Evolutionary conservation across 1,284 basidiomycete genomes (phyloP), one percentile per base, ranked within the genome.

Genomic region (Vanrija sp.): DNA sequence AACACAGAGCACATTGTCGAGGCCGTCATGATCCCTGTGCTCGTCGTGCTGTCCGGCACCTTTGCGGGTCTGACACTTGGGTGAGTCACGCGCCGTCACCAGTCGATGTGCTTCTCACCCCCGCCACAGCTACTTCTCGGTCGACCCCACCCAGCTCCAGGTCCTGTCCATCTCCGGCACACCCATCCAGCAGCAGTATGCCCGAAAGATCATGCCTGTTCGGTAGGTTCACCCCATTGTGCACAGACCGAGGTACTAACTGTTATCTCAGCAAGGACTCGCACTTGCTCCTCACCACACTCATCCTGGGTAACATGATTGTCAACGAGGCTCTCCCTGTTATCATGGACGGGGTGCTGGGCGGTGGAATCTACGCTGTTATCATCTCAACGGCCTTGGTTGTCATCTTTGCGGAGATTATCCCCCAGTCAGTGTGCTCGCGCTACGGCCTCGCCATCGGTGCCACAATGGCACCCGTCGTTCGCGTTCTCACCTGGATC

Each of bases 141-240:
- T 95, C 65, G 92, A 94, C 75, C 88, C 89, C 75, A 95, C 91
- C 19, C 90, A 94, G 79, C 81, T 95, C 37, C 86, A 88, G 67
- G 92, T 95, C 2, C 78, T 95, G 12, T 83, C 85, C 59, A 84
- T 90, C 52, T 88, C 87, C 54, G 91, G 91, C 20, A 88, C 87
- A 18, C 81, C 85, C 80, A 79, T 84, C 63, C 90, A 95, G 73
- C 84, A 86, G 66, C 77, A 78, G 56, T 88, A 90, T 61, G 91
- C 91, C 4, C 82, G 84, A 59, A 86, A 87, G 75, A 94, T 95
- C 67, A 85, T 86, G 70, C 90, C 90, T 15, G 85, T 95, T 48
- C 86, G 91, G 66, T 67, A 38, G 51, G 68, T 56, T 7, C 22
- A 37, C 27, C 20, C 12, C 14, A 2, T 6, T 24, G 36, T 1